Conservation (phyloP, 108 stramenopile species). For the Skeletonema tropicum region DNA sequence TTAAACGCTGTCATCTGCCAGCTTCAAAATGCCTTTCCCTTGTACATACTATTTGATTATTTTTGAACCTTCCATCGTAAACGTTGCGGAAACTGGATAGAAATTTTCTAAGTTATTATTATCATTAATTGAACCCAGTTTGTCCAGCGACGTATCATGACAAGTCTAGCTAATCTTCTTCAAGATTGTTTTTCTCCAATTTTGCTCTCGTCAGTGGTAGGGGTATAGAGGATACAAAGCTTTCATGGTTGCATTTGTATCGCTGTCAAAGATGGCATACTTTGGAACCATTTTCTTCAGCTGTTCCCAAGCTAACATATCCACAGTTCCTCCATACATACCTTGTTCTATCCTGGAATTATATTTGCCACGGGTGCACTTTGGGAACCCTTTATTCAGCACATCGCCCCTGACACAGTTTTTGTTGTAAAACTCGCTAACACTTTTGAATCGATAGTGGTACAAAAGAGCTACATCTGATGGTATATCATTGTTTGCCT, state of each 20-base stretch:
- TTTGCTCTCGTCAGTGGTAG: too few species aligned
- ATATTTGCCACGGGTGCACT: not conserved
- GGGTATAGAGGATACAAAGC: too few species aligned
- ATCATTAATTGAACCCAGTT: too few species aligned
- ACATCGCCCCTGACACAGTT: not conserved
- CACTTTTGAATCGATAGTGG: not conserved
- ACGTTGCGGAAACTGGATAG: too few species aligned
- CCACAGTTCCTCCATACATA: not conserved
- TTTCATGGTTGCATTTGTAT: not conserved
- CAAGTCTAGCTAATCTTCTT: too few species aligned
- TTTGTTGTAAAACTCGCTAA: not conserved
- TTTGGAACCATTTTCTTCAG: conserved; percentile 16
- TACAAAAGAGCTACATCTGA: not conserved
- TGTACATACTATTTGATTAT: too few species aligned
- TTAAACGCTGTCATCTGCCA: too few species aligned
- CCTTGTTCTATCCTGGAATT: not conserved
- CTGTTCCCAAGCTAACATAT: conserved; percentile 6
- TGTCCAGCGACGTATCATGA: too few species aligned
- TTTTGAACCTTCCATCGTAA: too few species aligned
- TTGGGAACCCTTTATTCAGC: not conserved
- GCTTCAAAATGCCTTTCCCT: too few species aligned
- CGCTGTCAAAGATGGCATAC: conserved; percentile 15
- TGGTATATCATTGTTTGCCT: not conserved
- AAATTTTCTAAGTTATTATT: too few species aligned
- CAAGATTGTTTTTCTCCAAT: too few species aligned